Evolutionary conservation across 2,329 filamentous ascomycete genomes (phyloP).

Genomic region (Aspergillus niger): DNA sequence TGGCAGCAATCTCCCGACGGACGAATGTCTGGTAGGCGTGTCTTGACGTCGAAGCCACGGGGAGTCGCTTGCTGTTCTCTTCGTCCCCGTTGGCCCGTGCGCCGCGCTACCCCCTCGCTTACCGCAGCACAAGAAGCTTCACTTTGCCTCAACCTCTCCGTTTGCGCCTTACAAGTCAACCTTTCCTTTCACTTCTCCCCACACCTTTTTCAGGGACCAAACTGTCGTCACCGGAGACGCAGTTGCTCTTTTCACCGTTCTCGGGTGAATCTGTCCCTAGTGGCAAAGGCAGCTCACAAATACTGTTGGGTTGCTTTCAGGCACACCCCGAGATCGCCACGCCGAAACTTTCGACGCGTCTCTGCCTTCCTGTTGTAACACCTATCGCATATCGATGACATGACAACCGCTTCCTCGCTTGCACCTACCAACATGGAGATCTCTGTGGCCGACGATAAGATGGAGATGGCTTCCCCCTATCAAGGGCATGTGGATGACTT

Average conservation of each 20-base stretch:
- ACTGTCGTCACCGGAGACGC: neutral
- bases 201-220: constrained; percentile 1
- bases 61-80: constrained; percentile 46
- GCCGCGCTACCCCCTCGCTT: constrained; percentile 41
- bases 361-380: constrained; percentile 13
- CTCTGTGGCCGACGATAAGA: constrained; percentile 44
- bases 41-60: constrained; percentile 15
- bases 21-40: constrained; percentile 13
- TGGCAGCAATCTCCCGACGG: constrained; percentile 4
- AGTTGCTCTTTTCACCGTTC: neutral
- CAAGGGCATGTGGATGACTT: constrained; percentile 52
- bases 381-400: constrained; percentile 26
- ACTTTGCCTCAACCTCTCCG: neutral
- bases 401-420: constrained; percentile 37
- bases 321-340: constrained; percentile 21
- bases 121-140: constrained; percentile 31
- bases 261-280: neutral
- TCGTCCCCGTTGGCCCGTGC: constrained; percentile 38
- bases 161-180: constrained; percentile 11
- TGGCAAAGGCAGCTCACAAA: neutral
- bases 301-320: constrained; percentile 5
- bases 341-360: constrained; percentile 23
- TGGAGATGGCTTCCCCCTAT: constrained; percentile 47
- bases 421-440: constrained; percentile 40
- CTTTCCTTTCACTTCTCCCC: neutral